Evolutionary conservation across 129 eudicot genomes (phyloP), one percentile per base, ranked within the genome.

Genomic region (Oenanthe sinensis): DNA sequence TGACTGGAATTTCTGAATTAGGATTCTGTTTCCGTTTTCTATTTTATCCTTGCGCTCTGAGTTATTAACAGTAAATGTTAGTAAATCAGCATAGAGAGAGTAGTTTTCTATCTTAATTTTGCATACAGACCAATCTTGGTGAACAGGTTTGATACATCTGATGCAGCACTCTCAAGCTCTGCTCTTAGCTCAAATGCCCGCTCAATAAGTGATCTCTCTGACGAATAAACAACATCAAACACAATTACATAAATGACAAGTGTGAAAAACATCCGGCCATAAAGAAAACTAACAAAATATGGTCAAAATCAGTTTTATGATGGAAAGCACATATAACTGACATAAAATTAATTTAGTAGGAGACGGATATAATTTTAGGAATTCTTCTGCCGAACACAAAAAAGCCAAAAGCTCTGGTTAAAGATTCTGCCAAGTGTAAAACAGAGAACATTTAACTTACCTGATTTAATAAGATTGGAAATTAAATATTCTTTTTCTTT

Each of bases 201-300:
- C 77, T 92, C 99, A 83, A 95, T 82, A 77, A 95, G 97, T 80
- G 96, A 89, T 89, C 88, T 88, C 83, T 95, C 98, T 91, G 92
- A 74, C 55, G 26, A 72, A 48, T 62, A 76, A 62, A 70, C 28
- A 60, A 9, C 36, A 60, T 60, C 58, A n/a, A 24, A 60, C 12
- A 50, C 36, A 76, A 60, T 77, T 65, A 28, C 40, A 24, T 52
- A 76, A 74, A 58, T 12, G 11, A 50, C 17, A 50, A 17, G n/a
- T 4, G n/a, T 17, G n/a, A 8, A 50, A 50, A 16, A 50, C 58
- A 50, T 5, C 58, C n/a, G 0, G 3, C 33, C 71, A 65, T 6
- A 2, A 47, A 47, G 11, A 12, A 12, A 8, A 28, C 55, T 22
- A 37, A 47, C 24, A 74, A 74, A 43, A 45, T 9, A 26, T 43